Conservation (phyloP, 352 stramenopile genomes). For the Aphanomyces invadans region DNA sequence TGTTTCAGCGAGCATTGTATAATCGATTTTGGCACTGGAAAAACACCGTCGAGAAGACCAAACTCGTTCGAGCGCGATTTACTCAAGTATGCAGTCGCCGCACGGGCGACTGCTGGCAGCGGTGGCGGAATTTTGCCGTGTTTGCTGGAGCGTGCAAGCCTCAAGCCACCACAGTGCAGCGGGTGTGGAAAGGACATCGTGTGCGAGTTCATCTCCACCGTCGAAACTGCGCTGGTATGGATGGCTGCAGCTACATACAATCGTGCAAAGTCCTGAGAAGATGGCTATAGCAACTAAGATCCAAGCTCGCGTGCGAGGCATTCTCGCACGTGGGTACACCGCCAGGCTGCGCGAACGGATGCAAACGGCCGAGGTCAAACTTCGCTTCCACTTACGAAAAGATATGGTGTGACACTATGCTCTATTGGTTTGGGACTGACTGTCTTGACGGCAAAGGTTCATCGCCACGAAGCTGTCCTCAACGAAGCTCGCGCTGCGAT, state of each 20-base stretch:
- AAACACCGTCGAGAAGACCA: not conserved
- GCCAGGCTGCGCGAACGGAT: not conserved
- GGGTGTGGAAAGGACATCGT: not conserved
- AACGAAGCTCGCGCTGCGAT: not conserved
- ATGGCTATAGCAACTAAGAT: not conserved
- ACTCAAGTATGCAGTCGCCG: not conserved
- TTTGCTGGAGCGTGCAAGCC: not conserved
- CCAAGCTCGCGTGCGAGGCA: not conserved
- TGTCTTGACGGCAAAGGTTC: not conserved
- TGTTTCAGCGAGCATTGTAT: conserved; percentile 7
- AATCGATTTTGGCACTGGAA: conserved; percentile 17
- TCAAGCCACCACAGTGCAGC: not conserved
- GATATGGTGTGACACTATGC: not conserved
- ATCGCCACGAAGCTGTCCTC: not conserved
- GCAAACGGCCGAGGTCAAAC: not conserved
- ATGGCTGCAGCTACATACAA: not conserved
- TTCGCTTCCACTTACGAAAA: conserved; percentile 21
- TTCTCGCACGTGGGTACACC: not conserved
- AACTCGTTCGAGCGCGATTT: not conserved
- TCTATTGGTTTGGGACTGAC: not conserved
- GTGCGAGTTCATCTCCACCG: not conserved
- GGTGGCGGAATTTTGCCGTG: not conserved
- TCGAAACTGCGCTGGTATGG: not conserved
- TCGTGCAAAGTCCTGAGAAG: not conserved
- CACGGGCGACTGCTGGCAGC: not conserved